These are phyloP conservation scores for Nymphaea colorata DNA, from an alignment of 164 flowering plant genomes.

Conservation along the genomic window DNA sequence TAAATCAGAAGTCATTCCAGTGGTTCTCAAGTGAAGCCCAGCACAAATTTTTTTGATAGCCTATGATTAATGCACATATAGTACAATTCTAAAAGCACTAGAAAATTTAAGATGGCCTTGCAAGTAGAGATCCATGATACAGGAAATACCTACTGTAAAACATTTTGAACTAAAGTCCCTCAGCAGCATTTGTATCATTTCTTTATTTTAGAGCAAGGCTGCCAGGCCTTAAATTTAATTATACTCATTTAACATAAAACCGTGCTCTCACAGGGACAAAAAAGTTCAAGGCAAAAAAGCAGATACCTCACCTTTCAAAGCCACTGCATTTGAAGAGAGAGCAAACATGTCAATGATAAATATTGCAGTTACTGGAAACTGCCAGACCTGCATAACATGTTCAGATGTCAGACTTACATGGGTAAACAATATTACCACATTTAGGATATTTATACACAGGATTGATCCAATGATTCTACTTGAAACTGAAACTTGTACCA, in stretches of 20 bases:
- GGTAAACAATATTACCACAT: too few relatives aligned
- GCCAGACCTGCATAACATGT: conserved; percentile 58
- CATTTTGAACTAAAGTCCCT: not conserved
- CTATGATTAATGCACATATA: not conserved
- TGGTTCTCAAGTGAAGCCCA: too few relatives aligned
- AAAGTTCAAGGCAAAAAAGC: not conserved
- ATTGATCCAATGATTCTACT: not conserved
- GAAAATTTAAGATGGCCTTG: not conserved
- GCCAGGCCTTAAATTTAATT: too few relatives aligned
- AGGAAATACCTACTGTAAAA: not conserved
- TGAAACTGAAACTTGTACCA: conserved; percentile 27
- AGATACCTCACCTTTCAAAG: conserved; percentile 44
- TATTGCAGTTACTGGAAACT: conserved; percentile 60
- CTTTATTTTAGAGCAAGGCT: too few relatives aligned
- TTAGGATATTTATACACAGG: not conserved
- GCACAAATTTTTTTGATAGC: not conserved
- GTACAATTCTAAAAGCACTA: not conserved
- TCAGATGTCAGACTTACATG: not conserved
- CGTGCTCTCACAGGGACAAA: not conserved
- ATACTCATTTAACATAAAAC: too few relatives aligned
- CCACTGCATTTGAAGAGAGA: conserved; percentile 66
- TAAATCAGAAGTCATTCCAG: not conserved
- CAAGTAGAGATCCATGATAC: not conserved
- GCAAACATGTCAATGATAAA: conserved; percentile 58
- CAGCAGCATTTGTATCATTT: too few relatives aligned